Base-by-base conservation (phyloP, 2,329 filamentous ascomycete species). In the Conoideocrella luteorostrata region DNA sequence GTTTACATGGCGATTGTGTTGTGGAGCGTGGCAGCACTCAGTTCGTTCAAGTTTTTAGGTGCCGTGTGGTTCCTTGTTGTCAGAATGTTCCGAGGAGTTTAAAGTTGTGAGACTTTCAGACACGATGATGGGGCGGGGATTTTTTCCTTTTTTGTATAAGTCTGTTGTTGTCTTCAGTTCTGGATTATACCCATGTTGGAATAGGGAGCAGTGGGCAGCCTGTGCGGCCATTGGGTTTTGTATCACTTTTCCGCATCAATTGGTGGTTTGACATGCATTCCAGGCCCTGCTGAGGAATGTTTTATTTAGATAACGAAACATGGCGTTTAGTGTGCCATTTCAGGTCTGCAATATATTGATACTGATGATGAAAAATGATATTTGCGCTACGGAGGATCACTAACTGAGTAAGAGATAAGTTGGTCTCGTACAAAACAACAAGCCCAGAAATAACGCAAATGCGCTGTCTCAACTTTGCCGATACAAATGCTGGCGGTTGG, bases 61-160 rank as follows among this genome's bases (percentile, higher is more conserved):
- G 87, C 87, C 1, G 74, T 88, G 66, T 95, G 89, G 88, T 96
- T 96, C 70, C 76, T 98, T 72, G 75, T 97, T 54, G 84, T 91
- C 45, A 76, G 89, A 56, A 77, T 94, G 78, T 91, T 95, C 64
- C 80, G 88, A 50, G 80, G 80, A 53, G 80, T 84, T 45, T 83
- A 68, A 55, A 32, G 24, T 11, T 5, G 28, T 29, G 32, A 20
- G 29, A n/a, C n/a, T n/a, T n/a, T n/a, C n/a, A n/a, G n/a, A n/a
- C 37, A 29, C 32, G 21, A 39, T 17, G 21, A 15, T 13, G 20
- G 18, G 17, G 30, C 17, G 46, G 34, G 33, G 22, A n/a, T 29
- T 24, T 15, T 20, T 29, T 40, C 5, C 23, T 23, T 42, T 36
- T 41, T 18, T n/a, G n/a, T n/a, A n/a, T n/a, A n/a, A n/a, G n/a